Conservation (phyloP, 139 green algal species). For the Pseudopediastrum boryanum region DNA sequence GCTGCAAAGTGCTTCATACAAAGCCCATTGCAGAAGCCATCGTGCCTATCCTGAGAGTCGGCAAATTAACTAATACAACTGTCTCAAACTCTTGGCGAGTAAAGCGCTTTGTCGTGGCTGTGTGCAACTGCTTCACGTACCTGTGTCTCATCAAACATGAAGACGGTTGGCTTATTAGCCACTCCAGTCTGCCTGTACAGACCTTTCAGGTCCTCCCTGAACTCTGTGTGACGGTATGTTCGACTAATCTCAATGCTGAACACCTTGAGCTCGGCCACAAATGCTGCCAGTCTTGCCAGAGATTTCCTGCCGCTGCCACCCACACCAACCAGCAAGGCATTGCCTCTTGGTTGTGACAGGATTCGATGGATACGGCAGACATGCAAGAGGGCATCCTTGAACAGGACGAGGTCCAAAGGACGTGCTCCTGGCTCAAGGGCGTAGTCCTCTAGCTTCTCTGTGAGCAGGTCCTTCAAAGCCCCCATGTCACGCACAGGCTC, state of each 20-base stretch:
- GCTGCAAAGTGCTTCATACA: no score
- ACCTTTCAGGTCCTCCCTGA: slow-evolving; percentile 83
- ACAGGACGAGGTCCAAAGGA: slow-evolving; percentile 86
- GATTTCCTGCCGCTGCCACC: slow-evolving; percentile 83
- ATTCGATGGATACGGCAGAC: slow-evolving; percentile 82
- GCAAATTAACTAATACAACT: no score
- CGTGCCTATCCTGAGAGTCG: no score
- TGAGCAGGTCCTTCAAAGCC: slow-evolving; percentile 72
- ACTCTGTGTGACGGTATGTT: slow-evolving; percentile 75
- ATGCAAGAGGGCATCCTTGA: slow-evolving; percentile 83
- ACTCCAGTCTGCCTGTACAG: slow-evolving; percentile 76
- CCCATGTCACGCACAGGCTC: slow-evolving; percentile 74
- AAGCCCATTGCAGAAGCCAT: no score
- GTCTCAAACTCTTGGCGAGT: no score
- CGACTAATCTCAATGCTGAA: slow-evolving; percentile 87
- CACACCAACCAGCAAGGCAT: slow-evolving; percentile 87
- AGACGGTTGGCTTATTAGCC: slow-evolving; percentile 66
- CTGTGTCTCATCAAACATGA: slow-evolving; percentile 90
- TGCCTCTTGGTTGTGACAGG: slow-evolving; percentile 79
- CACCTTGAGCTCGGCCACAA: slow-evolving; percentile 79
- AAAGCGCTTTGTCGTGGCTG: no score
- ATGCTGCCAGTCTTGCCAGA: slow-evolving; percentile 77
- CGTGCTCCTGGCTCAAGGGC: slow-evolving; percentile 72
- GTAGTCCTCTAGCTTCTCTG: slow-evolving; percentile 84
- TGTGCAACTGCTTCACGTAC: no score